Base-by-base conservation (phyloP, 345 rosid genomes). In the Melastoma malabathricum region DNA sequence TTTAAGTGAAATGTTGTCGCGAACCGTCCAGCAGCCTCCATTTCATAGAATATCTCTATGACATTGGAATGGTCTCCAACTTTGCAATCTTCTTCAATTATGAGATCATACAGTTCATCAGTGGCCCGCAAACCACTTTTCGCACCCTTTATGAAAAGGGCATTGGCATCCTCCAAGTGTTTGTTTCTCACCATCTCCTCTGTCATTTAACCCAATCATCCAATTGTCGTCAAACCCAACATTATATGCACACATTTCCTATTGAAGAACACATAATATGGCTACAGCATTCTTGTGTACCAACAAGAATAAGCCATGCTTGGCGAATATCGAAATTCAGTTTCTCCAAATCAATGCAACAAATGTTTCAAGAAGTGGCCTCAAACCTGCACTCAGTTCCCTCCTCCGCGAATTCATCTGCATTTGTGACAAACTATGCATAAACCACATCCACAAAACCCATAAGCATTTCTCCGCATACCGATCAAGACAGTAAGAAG, bases 1-100 rank as follows among this genome's bases (percentile, higher is more conserved):
- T 90, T 90, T 70, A 86, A 90, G 79, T 90, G 96, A 64, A 80
- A 86, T 8, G 98, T 90, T 6, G 96, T 90, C 1, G 98, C 98
- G 78, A 76, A 72, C 48, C 96, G 68, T 34, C 98, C 98, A 18
- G 96, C 94, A 10, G 94, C 92, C 61, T 90, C 98, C 98, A 90
- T 90, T 68, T 84, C 94, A 34, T 86, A 90, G 17, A 92, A 75
- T 20, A 90, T 84, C 23, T 90, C 96, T 48, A 90, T 67, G 50
- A 94, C 98, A 67, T 90, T 90, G 15, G 98, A 86, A 69, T 90
- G 98, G 63, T 90, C 98, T 31, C 96, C 96, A 47, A 65, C 86
- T 69, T 80, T 86, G 63, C 98, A 90, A 47, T 86, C 96, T 70
- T 84, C 96, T 50, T 67, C 79, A 65, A 90, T 90, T 75, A 90